Conservation (phyloP, 345 rosid species). For the Hibiscus syriacus region DNA sequence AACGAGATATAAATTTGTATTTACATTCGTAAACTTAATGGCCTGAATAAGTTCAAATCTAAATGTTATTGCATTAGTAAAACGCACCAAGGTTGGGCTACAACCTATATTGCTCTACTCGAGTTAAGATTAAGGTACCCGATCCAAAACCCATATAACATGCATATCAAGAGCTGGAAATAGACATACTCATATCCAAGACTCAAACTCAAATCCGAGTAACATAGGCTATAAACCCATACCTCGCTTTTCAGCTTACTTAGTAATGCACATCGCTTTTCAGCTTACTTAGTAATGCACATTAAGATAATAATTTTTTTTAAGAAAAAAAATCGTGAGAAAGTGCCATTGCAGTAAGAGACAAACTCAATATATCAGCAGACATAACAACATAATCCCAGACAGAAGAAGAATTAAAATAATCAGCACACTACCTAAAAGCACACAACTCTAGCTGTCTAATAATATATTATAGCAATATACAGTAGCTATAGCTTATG, state of each 20-base stretch:
- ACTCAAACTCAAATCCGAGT: background rate
- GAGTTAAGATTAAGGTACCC: background rate
- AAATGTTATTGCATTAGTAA: background rate
- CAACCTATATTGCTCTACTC: too few relatives aligned
- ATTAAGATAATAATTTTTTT: background rate
- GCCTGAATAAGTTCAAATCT: background rate
- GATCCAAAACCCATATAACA: background rate
- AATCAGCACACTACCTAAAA: too few relatives aligned
- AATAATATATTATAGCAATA: background rate
- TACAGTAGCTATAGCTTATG: background rate
- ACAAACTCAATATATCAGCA: background rate
- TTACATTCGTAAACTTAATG: background rate
- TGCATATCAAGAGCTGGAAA: background rate
- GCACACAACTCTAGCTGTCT: background rate
- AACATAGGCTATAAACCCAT: background rate
- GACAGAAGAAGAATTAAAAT: background rate
- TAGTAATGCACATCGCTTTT: too few relatives aligned
- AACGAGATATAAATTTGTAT: background rate
- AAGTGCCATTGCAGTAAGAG: background rate
- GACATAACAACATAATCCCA: background rate
- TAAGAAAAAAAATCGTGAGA: background rate
- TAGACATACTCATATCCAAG: background rate
- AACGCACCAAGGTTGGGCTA: too few relatives aligned
- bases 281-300: background rate
- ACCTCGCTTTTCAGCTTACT: background rate